Base-by-base conservation (phyloP, 768 basidiomycete genomes). In the Naganishia randhawae region DNA sequence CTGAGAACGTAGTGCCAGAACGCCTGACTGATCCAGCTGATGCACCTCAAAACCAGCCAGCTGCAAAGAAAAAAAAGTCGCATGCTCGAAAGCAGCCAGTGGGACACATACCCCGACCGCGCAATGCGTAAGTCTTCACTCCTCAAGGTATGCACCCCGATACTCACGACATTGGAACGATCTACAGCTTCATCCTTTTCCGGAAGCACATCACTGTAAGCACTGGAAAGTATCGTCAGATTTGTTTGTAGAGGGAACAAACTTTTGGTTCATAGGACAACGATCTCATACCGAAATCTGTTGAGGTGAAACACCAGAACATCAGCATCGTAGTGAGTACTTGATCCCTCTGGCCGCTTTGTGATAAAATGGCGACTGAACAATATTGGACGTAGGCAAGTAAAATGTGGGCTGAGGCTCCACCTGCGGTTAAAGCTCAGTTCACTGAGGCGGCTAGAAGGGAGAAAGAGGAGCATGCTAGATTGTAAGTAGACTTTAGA, bases 291-390 rank as follows among this genome's bases (percentile, higher is more conserved):
- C 78, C 78, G 13, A 73, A 76, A 16, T 70, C 69, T 35, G 78
- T 80, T 31, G 78, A 78, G 67, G 73, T 75, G 16, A 81, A 80
- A 67, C 80, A 81, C 71, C 78, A 80, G 71, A 80, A 80, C 55
- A 79, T 81, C 63, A 78, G 77, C 22, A 76, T 80, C 13, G 75
- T 81, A 39, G 78, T 78, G 25, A 69, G 76, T 71, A 55, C 35
- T 16, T 13, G n/a, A 41, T 35, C 0, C n/a, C 9, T 32, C 17
- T 45, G 27, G 17, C 54, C 3, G 4, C 11, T 32, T 35, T 51
- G 17, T 1, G 10, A 1, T 31, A 11, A 17, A 2, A 32, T 37
- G n/a, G n/a, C 31, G 8, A 16, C 7, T 39, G 25, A 29, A 8
- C 5, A 1, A 19, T 41, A 37, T 8, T 65, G 11, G 14, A 16